Conservation (phyloP, 257 asterid species). For the Cinchona pubescens region DNA sequence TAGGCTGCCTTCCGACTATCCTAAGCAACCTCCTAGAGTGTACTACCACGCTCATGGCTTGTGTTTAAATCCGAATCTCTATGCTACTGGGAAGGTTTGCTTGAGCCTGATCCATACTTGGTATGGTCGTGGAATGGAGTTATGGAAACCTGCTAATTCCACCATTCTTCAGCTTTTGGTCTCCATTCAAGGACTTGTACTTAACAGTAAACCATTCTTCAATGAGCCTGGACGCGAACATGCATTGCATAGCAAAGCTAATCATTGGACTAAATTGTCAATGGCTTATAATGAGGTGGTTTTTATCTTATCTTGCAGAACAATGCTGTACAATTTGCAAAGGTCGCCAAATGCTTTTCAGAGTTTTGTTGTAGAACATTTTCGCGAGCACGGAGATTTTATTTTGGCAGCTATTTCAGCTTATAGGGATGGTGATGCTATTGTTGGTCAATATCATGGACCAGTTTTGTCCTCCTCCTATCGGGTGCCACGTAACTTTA, state of each 20-base stretch:
- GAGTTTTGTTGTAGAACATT: conserved; percentile 35
- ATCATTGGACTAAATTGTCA: conserved; percentile 8
- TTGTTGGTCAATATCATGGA: conserved; percentile 23
- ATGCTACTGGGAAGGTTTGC: conserved; percentile 39
- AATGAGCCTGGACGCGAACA: conserved; percentile 40
- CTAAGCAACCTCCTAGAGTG: conserved; percentile 45
- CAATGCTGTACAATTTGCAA: conserved; percentile 29
- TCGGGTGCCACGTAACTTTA: conserved; percentile 17
- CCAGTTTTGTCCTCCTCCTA: conserved; percentile 15
- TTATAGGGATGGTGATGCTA: conserved; percentile 26
- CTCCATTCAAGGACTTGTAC: conserved; percentile 64
- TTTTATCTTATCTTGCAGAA: conserved; percentile 41
- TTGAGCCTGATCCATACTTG: conserved; percentile 58
- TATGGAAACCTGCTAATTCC: conserved; percentile 37
- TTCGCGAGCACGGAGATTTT: conserved; percentile 21
- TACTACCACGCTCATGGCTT: conserved; percentile 46
- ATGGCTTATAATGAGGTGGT: conserved; percentile 34
- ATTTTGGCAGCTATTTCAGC: conserved; percentile 32
- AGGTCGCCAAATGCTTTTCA: conserved; percentile 49
- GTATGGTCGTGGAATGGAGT: conserved; percentile 27
- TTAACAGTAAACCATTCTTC: conserved; percentile 50
- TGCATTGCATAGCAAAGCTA: not conserved
- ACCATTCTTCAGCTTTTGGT: conserved; percentile 56
- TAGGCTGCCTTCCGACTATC: conserved; percentile 55
- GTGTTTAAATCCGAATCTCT: conserved; percentile 57